These are phyloP conservation scores for Gnaphalium uliginosum DNA, from an alignment of 129 eudicot genomes.

Conservation along the genomic window DNA sequence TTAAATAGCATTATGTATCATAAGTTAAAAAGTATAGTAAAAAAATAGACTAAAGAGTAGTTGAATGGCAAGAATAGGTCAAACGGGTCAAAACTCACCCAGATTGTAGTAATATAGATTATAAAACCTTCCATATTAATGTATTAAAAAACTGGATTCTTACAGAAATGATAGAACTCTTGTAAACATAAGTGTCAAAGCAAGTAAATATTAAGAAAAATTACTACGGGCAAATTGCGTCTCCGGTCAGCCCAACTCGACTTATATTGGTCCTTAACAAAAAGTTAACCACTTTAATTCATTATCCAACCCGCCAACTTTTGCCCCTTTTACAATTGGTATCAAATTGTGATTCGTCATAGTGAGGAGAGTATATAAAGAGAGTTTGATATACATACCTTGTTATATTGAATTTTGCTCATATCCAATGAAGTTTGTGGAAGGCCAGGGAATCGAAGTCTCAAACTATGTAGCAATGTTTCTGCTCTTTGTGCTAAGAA, in stretches of 20 bases:
- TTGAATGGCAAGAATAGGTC: too few relatives aligned
- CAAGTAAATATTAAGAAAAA: too few relatives aligned
- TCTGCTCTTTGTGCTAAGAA: slow-evolving; percentile 72
- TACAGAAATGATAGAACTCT: background rate
- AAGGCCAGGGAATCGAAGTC: slow-evolving; percentile 74
- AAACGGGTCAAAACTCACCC: too few relatives aligned
- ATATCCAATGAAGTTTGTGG: slow-evolving; percentile 92
- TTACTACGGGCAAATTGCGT: background rate
- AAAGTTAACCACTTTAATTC: too few relatives aligned
- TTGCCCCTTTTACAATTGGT: background rate
- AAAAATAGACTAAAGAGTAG: too few relatives aligned
- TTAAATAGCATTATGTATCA: too few relatives aligned
- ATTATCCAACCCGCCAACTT: background rate
- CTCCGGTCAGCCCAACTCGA: background rate
- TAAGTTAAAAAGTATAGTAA: too few relatives aligned
- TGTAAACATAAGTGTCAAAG: background rate
- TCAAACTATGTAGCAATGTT: slow-evolving; percentile 56
- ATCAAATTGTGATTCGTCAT: background rate
- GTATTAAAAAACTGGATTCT: background rate
- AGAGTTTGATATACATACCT: slow-evolving; percentile 36
- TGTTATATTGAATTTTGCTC: slow-evolving; percentile 89
- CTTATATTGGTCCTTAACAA: background rate
- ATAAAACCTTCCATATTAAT: background rate
- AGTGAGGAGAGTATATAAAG: background rate
- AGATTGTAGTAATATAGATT: too few relatives aligned